Percentiles rank a stretch among this genome's conserved stretches.
These are phyloP conservation scores for Saturnispora kantuleensis DNA, from an alignment of 805 yeast species.

Conservation along the genomic window DNA sequence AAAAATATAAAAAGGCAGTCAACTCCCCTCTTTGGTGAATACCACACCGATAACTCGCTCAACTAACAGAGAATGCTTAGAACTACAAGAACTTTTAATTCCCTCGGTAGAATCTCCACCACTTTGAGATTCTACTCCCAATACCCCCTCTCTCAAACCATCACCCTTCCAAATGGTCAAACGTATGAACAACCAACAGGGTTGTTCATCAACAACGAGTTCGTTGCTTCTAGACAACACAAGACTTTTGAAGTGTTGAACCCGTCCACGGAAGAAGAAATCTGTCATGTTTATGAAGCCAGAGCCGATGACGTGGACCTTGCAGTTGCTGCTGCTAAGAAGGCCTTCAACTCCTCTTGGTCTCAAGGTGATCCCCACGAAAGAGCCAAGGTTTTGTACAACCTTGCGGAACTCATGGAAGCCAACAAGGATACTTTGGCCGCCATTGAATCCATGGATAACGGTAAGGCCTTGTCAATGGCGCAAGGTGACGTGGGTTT, in stretches of 20 bases:
- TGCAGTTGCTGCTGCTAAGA: constrained; percentile 80
- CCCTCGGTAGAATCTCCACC: constrained; percentile 1
- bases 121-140: constrained; percentile 14
- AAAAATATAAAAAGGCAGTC: not conserved
- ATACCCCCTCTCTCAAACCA: constrained; percentile 19
- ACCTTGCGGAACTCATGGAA: constrained; percentile 73
- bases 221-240: constrained; percentile 43
- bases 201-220: constrained; percentile 54
- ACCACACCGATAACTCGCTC: not conserved
- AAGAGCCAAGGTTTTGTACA: constrained; percentile 53
- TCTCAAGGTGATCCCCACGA: constrained; percentile 55
- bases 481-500: constrained; percentile 70
- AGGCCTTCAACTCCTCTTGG: constrained; percentile 66
- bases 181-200: constrained; percentile 38
- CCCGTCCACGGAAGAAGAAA: constrained; percentile 64
- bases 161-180: constrained; percentile 28
- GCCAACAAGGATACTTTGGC: constrained; percentile 63
- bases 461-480: constrained; percentile 72
- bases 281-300: constrained; percentile 65
- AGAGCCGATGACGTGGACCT: constrained; percentile 66
- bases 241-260: constrained; percentile 55
- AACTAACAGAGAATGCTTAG: constrained; percentile 1
- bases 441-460: constrained; percentile 75
- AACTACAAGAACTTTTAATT: constrained; percentile 2
- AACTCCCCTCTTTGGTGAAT: not conserved